Base-by-base conservation (phyloP, 176 grass and related monocot species). In the Avena atlantica region DNA sequence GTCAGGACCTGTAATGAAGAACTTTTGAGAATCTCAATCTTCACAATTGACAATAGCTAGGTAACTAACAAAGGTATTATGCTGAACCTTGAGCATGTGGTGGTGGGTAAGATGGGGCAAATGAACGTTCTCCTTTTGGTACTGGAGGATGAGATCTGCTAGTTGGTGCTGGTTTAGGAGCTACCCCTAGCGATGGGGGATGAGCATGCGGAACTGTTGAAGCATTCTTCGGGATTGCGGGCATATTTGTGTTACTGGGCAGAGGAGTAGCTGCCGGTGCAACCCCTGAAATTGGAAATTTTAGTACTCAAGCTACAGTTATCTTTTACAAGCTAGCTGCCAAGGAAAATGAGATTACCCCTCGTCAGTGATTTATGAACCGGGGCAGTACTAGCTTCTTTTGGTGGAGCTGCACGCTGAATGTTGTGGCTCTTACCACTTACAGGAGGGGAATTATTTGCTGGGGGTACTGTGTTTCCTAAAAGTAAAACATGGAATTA, bases 211-310 rank as follows among this genome's bases (percentile, higher is more conserved):
- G 53, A 70, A 79, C 88, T 23, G 85, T 87, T 78, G 95, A 64
- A 74, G 62, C 93, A 74, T 88, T 88, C 79, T 76, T 91, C 0
- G 89, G 85, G 75, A 81, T 70, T 84, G 88, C 55, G 60, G 95
- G 86, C 85, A 81, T 78, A 62, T 88, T 80, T 88, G 87, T 68
- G 52, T 90, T 70, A 53, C 95, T 87, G 45, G 91, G 85, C 61
- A 93, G 60, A 84, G 90, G 95, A 81, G 85, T 94, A 84, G 85
- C 68, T 78, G 91, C 80, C 82, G 92, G 94, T 3, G 87, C 71
- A 90, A 57, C 88, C 47, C n/a, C 71, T 92, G 88, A 90, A 83
- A 80, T 2, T 6, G 90, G 27, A 4, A 82, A 86, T 53, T 25
- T 78, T 75, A 16, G 34, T 71, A 62, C 19, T 86, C 57, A 86